Evolutionary conservation across 1,139 yeast genomes (phyloP).

Genomic region (Hyphopichia fennica): DNA sequence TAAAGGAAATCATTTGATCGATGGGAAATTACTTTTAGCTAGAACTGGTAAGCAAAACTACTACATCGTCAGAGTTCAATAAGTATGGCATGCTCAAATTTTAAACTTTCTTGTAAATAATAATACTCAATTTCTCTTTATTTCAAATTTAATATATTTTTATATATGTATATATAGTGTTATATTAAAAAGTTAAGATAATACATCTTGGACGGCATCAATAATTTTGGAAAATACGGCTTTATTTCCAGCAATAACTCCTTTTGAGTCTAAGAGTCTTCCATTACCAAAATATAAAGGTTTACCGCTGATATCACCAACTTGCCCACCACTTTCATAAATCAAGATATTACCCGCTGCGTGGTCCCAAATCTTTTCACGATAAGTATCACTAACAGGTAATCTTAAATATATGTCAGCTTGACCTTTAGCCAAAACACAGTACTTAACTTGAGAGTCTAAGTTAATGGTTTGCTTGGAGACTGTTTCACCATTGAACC

Average conservation of each 20-base stretch:
- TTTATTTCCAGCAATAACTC: constrained; percentile 86
- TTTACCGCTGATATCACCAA: constrained; percentile 77
- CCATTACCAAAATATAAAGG: constrained; percentile 86
- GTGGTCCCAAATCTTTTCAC: constrained; percentile 98
- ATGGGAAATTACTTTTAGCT: constrained; percentile 59
- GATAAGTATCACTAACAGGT: constrained; percentile 72
- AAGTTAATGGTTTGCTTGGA: constrained; percentile 58
- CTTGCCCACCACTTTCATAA: constrained; percentile 88
- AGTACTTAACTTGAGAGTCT: constrained; percentile 96
- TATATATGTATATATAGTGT: neutral
- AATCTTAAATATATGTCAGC: constrained; percentile 90
- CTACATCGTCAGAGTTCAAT: constrained; percentile 48
- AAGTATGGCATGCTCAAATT: neutral
- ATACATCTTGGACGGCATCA: constrained; percentile 46
- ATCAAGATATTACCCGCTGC: constrained; percentile 92
- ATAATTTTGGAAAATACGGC: constrained; percentile 64
- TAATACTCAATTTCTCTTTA: neutral
- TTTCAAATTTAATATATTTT: neutral
- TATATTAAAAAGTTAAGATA: constrained; percentile 5
- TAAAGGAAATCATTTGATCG: constrained; percentile 51
- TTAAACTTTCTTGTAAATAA: constrained; percentile 4
- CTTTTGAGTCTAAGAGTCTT: constrained; percentile 76
- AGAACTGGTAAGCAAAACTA: constrained; percentile 76
- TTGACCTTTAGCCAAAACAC: constrained; percentile 85
- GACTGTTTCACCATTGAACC: constrained; percentile 45